These are phyloP conservation scores for Claviceps africana DNA, from an alignment of 2,329 filamentous ascomycete species.

Conservation along the genomic window DNA sequence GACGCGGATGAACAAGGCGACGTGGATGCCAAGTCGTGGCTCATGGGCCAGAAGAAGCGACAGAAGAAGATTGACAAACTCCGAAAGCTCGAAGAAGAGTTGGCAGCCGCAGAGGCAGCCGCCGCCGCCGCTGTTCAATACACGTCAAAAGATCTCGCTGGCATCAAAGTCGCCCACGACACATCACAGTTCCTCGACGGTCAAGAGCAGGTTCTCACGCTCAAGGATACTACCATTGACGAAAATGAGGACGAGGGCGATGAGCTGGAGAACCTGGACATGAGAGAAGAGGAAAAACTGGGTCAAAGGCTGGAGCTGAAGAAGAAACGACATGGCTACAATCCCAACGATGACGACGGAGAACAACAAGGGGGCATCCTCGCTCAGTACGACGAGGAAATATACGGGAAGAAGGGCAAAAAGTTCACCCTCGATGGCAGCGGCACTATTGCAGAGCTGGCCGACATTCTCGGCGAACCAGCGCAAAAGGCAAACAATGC, in stretches of 20 bases:
- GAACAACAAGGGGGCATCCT: conserved; percentile 55
- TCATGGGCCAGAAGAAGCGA: conserved; percentile 80
- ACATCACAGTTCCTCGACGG: conserved; percentile 65
- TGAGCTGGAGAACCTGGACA: conserved; percentile 65
- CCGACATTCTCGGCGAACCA: conserved; percentile 39
- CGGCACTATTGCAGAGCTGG: conserved; percentile 53
- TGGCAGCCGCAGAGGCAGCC: conserved; percentile 59
- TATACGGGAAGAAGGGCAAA: conserved; percentile 78
- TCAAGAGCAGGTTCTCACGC: conserved; percentile 77
- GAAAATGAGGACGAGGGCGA: conserved; percentile 78
- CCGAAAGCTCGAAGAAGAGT: conserved; percentile 57
- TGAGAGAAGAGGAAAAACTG: conserved; percentile 59
- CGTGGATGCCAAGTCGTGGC: conserved; percentile 71
- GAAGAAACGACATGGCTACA: conserved; percentile 80
- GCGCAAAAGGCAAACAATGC: conserved; percentile 48
- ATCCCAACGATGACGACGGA: conserved; percentile 61
- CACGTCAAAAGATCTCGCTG: conserved; percentile 72
- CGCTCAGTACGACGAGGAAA: conserved; percentile 91
- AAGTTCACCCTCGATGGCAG: conserved; percentile 73
- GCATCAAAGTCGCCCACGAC: conserved; percentile 86
- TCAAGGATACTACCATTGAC: conserved; percentile 85
- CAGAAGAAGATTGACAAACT: conserved; percentile 81
- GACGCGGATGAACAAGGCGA: conserved; percentile 54
- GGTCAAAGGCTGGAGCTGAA: conserved; percentile 70
- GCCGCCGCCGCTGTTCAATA: conserved; percentile 54